These are phyloP conservation scores for Logfia minima DNA, from an alignment of 129 eudicot species.

Conservation along the genomic window DNA sequence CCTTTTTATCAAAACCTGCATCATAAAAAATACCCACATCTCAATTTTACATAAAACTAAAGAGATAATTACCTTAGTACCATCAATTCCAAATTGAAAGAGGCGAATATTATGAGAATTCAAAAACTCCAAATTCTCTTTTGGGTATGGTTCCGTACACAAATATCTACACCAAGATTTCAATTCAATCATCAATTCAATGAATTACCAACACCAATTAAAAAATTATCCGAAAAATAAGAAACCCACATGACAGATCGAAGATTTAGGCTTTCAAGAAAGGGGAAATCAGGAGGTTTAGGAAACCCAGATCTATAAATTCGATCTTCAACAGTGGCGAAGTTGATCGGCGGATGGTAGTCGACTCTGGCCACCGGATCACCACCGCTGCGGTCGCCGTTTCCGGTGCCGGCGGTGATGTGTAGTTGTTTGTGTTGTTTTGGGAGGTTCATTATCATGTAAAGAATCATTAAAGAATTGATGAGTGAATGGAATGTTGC, in stretches of 20 bases:
- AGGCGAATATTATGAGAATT: constrained; percentile 46
- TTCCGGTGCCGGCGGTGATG: not conserved
- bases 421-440: not conserved
- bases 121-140: constrained; percentile 50
- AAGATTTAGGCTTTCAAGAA: constrained; percentile 48
- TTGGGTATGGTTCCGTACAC: constrained; percentile 58
- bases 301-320: constrained; percentile 69
- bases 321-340: constrained; percentile 56
- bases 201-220: not conserved
- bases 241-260: constrained; percentile 48
- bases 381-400: not conserved
- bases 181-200: not conserved
- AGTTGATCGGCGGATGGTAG: constrained; percentile 43
- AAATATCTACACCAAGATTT: constrained; percentile 41
- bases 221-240: not conserved
- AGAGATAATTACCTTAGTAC: constrained; percentile 51
- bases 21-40: not conserved
- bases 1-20: not conserved
- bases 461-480: not conserved
- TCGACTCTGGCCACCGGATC: not conserved
- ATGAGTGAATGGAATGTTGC: not conserved
- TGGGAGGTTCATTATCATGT: not conserved
- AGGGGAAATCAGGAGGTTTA: constrained; percentile 46
- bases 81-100: constrained; percentile 67
- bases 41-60: not conserved